Evolutionary conservation across 148 eudicot genomes (phyloP).

Genomic region (Spergularia marina): DNA sequence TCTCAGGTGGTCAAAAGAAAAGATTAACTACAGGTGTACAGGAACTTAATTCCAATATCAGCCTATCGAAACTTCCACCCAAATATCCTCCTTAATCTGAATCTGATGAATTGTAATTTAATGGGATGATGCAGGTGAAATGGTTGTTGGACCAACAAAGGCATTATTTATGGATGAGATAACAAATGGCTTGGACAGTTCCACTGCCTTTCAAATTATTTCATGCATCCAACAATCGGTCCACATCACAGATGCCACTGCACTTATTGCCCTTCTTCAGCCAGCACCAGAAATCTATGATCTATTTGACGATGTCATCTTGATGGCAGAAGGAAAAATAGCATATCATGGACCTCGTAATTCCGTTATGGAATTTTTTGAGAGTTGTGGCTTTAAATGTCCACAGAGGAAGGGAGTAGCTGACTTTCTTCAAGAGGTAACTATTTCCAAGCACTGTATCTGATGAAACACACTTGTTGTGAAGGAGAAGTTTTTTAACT

Average conservation of each 20-base stretch:
- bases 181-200: conserved; percentile 89
- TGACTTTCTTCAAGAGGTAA: conserved; percentile 89
- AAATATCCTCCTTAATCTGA: background rate
- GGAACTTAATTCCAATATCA: background rate
- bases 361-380: conserved; percentile 48
- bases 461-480: background rate
- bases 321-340: conserved; percentile 84
- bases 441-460: conserved; percentile 6
- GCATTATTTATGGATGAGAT: conserved; percentile 89
- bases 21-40: conserved; percentile 68
- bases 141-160: conserved; percentile 82
- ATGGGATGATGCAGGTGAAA: conserved; percentile 56
- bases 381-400: conserved; percentile 66
- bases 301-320: conserved; percentile 81
- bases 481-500: too few relatives aligned
- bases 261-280: conserved; percentile 81
- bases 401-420: conserved; percentile 86
- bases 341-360: conserved; percentile 72
- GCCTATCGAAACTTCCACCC: background rate
- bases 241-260: conserved; percentile 68
- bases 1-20: conserved; percentile 89
- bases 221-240: conserved; percentile 64
- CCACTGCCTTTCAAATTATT: conserved; percentile 78
- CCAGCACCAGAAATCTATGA: conserved; percentile 83
- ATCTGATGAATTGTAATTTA: background rate